Evolutionary conservation across 1,139 yeast species (phyloP).

Genomic region (Geotrichum aggregatum): DNA sequence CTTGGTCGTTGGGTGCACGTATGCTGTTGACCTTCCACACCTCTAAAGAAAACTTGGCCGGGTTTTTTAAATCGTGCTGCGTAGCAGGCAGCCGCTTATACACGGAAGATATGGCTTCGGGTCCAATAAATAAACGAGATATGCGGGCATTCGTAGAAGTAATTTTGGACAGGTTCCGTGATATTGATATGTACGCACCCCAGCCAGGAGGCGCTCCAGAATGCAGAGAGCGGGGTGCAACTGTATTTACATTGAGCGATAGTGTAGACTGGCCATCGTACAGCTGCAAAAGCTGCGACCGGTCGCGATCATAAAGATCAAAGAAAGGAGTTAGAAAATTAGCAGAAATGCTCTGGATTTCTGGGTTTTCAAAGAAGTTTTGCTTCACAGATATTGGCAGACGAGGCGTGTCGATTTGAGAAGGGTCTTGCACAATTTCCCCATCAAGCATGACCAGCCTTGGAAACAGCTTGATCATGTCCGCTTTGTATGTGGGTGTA

Average conservation of each 20-base stretch:
- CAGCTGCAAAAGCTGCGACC: conserved; percentile 63
- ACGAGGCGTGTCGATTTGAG: conserved; percentile 47
- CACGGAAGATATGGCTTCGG: conserved; percentile 54
- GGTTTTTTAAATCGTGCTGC: conserved; percentile 63
- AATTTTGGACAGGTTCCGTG: conserved; percentile 72
- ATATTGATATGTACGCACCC: conserved; percentile 46
- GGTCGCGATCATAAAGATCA: conserved; percentile 75
- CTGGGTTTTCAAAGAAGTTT: conserved; percentile 79
- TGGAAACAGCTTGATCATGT: conserved; percentile 71
- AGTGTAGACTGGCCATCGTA: conserved; percentile 85
- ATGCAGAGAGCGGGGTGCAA: conserved; percentile 37
- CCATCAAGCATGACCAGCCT: conserved; percentile 76
- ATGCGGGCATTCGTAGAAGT: conserved; percentile 55
- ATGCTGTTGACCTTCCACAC: conserved; percentile 50
- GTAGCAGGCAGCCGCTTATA: conserved; percentile 72
- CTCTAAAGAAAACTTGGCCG: conserved; percentile 71
- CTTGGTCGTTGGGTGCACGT: conserved; percentile 57
- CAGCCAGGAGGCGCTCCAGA: conserved; percentile 27
- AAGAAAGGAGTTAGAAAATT: conserved; percentile 71
- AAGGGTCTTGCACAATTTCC: conserved; percentile 68
- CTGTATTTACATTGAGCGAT: conserved; percentile 57
- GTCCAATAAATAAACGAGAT: conserved; percentile 67
- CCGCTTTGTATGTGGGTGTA: conserved; percentile 52
- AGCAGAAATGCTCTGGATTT: conserved; percentile 64
- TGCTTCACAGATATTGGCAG: conserved; percentile 49